These are phyloP conservation scores for Vitis hybrid DNA, from an alignment of 177 flowering plant genomes.

Conservation along the genomic window DNA sequence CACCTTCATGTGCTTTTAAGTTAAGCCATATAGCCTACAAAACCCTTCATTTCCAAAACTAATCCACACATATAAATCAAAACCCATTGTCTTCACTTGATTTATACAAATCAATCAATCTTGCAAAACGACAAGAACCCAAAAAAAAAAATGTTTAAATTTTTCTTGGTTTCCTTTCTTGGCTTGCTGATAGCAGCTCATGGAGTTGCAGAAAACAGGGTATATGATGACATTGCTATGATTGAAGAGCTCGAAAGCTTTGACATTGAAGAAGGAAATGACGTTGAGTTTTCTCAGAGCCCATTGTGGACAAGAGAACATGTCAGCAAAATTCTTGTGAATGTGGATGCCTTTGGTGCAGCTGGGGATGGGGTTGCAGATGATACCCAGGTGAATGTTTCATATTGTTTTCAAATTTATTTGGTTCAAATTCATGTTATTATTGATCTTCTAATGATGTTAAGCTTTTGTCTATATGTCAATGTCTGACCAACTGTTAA, in stretches of 20 bases:
- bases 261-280: conserved; percentile 46
- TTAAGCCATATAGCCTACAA: conserved; percentile 66
- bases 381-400: conserved; percentile 71
- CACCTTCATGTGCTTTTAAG: conserved; percentile 81
- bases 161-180: conserved; percentile 41
- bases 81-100: conserved; percentile 30
- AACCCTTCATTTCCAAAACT: conserved; percentile 43
- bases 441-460: background rate
- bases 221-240: conserved; percentile 21
- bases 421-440: background rate
- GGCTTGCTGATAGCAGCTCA: conserved; percentile 32
- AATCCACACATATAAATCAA: conserved; percentile 60
- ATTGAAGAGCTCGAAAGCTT: conserved; percentile 46
- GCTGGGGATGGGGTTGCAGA: conserved; percentile 90
- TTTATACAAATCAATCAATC: conserved; percentile 34
- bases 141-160: conserved; percentile 46
- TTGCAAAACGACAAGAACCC: conserved; percentile 15
- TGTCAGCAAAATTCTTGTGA: conserved; percentile 60
- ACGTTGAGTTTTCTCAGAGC: conserved; percentile 31
- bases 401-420: background rate
- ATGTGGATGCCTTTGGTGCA: conserved; percentile 90
- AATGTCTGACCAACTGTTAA: background rate
- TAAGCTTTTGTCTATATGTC: background rate
- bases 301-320: conserved; percentile 47
- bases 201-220: conserved; percentile 32